These are phyloP conservation scores for Phlebiopsis gigantea DNA, from an alignment of 768 basidiomycete genomes.

Conservation along the genomic window DNA sequence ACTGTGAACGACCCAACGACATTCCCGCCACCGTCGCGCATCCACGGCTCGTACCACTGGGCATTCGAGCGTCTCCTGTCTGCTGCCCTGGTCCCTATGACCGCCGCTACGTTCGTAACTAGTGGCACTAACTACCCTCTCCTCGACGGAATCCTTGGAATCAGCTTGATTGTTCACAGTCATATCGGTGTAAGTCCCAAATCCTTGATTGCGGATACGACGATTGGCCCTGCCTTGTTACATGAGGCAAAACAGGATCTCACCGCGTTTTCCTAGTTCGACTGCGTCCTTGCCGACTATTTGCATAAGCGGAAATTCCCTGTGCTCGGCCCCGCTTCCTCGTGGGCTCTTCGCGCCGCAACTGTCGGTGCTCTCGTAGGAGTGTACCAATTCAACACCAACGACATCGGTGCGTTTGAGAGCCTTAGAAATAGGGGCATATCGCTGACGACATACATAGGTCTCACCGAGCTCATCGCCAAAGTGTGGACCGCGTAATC, in stretches of 20 bases:
- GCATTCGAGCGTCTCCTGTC: slow-evolving; percentile 92
- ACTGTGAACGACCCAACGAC: slow-evolving; percentile 93
- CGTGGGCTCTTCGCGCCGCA: slow-evolving; percentile 73
- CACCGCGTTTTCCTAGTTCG: slow-evolving; percentile 46
- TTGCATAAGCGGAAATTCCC: slow-evolving; percentile 92
- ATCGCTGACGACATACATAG: slow-evolving; percentile 33
- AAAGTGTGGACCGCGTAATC: slow-evolving; percentile 74
- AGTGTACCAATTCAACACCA: slow-evolving; percentile 97
- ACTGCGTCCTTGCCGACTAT: slow-evolving; percentile 79
- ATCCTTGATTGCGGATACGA: not conserved
- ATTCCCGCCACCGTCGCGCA: slow-evolving; percentile 76
- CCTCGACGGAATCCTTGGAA: slow-evolving; percentile 83
- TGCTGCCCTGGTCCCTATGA: slow-evolving; percentile 83
- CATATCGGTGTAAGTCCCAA: slow-evolving; percentile 78
- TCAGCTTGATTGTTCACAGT: slow-evolving; percentile 88
- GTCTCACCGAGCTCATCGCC: slow-evolving; percentile 79
- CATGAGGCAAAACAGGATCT: not conserved
- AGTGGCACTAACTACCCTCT: slow-evolving; percentile 74
- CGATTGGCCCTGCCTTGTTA: not conserved
- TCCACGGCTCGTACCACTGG: slow-evolving; percentile 88
- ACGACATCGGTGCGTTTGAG: slow-evolving; percentile 79
- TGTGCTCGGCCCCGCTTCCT: slow-evolving; percentile 56
- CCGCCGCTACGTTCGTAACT: slow-evolving; percentile 79
- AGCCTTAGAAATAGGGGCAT: not conserved
- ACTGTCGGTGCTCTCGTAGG: slow-evolving; percentile 85